Evolutionary conservation across 2,329 filamentous ascomycete genomes (phyloP).

Genomic region (Colletotrichum musae): DNA sequence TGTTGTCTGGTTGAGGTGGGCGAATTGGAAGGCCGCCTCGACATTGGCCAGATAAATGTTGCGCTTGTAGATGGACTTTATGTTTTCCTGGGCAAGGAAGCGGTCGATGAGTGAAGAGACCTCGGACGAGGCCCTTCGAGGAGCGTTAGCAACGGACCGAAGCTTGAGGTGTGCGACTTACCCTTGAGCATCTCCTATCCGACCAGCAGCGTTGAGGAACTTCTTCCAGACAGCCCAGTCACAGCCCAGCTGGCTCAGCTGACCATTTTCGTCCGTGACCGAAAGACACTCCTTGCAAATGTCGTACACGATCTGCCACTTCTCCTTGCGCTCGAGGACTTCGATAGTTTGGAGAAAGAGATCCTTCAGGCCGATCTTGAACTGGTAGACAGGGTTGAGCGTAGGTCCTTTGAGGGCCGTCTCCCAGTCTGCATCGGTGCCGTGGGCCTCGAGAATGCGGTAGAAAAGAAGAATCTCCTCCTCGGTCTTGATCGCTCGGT

Average conservation of each 20-base stretch:
- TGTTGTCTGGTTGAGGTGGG: constrained; percentile 1
- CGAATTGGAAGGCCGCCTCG: constrained; percentile 54
- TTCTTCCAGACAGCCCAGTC: constrained; percentile 60
- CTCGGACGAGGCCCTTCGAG: constrained; percentile 21
- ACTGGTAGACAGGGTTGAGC: constrained; percentile 60
- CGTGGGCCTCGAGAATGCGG: constrained; percentile 61
- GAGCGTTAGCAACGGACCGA: neutral
- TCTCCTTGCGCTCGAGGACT: constrained; percentile 53
- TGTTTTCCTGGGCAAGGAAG: constrained; percentile 27
- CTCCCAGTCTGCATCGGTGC: constrained; percentile 57
- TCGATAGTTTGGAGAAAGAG: constrained; percentile 58
- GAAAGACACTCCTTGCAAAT: constrained; percentile 61
- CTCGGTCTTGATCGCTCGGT: constrained; percentile 58
- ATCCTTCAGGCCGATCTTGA: constrained; percentile 63
- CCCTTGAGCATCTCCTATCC: constrained; percentile 52
- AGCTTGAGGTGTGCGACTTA: constrained; percentile 44
- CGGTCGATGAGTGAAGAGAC: constrained; percentile 32
- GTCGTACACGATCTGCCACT: constrained; percentile 60
- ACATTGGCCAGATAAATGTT: constrained; percentile 57
- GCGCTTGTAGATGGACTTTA: constrained; percentile 55
- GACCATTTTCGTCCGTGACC: constrained; percentile 52
- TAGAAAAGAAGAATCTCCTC: constrained; percentile 67
- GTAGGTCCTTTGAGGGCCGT: constrained; percentile 55
- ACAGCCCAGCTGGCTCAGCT: constrained; percentile 59
- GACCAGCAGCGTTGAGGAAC: constrained; percentile 56